Evolutionary conservation across 208 protist genomes (phyloP).

Genomic region (Porcisia deanei): DNA sequence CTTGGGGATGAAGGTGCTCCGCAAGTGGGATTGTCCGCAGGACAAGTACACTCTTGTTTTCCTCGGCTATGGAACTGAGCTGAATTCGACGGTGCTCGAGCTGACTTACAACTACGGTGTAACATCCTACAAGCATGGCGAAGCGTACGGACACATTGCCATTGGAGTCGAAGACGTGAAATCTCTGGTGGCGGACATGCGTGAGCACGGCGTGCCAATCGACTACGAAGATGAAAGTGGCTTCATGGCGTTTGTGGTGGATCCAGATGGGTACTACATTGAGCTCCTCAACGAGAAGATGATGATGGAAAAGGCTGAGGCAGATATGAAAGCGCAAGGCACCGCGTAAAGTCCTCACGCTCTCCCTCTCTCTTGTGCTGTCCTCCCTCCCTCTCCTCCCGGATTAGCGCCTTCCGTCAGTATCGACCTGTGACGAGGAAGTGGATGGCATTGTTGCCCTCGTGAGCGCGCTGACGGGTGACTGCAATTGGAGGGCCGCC

Average conservation of each 20-base stretch:
- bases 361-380: neutral
- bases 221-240: slow-evolving; percentile 76
- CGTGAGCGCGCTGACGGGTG: no score
- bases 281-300: slow-evolving; percentile 80
- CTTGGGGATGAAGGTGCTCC: slow-evolving; percentile 75
- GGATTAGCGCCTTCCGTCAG: neutral
- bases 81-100: slow-evolving; percentile 72
- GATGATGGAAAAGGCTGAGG: slow-evolving; percentile 64
- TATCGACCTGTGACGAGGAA: neutral
- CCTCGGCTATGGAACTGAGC: slow-evolving; percentile 75
- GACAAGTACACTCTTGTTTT: slow-evolving; percentile 86
- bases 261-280: slow-evolving; percentile 87
- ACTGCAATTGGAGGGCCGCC: no score
- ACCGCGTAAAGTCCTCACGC: slow-evolving; percentile 24
- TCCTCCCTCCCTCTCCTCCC: neutral
- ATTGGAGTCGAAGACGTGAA: slow-evolving; percentile 85
- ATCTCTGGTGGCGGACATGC: slow-evolving; percentile 42
- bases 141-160: slow-evolving; percentile 80
- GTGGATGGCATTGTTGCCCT: no score
- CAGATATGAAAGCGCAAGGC: slow-evolving; percentile 77
- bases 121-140: slow-evolving; percentile 67
- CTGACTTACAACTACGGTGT: slow-evolving; percentile 90
- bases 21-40: slow-evolving; percentile 77
- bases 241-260: slow-evolving; percentile 87
- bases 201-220: slow-evolving; percentile 49